Percentiles rank a stretch among this genome's conserved stretches.
Evolutionary conservation across 1,284 basidiomycete species (phyloP).

Genomic region (Fistulinella staudtii): DNA sequence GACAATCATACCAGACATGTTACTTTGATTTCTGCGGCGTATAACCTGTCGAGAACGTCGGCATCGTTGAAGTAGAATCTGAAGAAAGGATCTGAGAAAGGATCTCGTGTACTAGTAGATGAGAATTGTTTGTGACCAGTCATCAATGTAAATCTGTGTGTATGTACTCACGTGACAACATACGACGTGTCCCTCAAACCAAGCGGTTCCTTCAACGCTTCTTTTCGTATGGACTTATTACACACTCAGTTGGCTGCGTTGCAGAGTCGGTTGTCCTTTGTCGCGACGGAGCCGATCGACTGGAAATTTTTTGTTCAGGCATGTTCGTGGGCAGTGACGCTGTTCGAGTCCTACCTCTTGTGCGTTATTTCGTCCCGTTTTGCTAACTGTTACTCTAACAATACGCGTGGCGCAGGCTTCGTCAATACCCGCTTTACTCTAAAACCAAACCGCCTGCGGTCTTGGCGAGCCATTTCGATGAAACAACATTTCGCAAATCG

Average conservation of each 20-base stretch:
- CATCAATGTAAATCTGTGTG: no score
- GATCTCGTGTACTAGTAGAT: not conserved
- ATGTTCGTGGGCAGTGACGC: constrained; percentile 75
- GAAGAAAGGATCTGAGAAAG: not conserved
- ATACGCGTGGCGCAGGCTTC: constrained; percentile 43
- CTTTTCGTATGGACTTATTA: constrained; percentile 49
- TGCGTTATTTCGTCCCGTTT: constrained; percentile 36
- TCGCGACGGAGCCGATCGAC: constrained; percentile 55
- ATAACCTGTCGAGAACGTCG: constrained; percentile 70
- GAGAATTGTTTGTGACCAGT: no score
- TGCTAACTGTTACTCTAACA: not conserved
- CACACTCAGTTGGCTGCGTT: constrained; percentile 51
- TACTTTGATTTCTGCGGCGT: constrained; percentile 77
- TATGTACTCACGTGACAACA: constrained; percentile 12
- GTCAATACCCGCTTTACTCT: constrained; percentile 83
- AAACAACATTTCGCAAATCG: constrained; percentile 81
- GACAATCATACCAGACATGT: constrained; percentile 57
- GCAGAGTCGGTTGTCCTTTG: constrained; percentile 55
- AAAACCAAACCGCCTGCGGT: constrained; percentile 74
- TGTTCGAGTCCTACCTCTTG: constrained; percentile 83
- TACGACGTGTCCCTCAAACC: constrained; percentile 12
- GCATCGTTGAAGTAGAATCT: constrained; percentile 12
- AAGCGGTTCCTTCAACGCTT: not conserved
- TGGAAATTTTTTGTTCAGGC: constrained; percentile 72
- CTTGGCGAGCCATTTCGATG: constrained; percentile 69